Conservation (phyloP, 768 basidiomycete genomes). For the Tulasnella sp. region DNA sequence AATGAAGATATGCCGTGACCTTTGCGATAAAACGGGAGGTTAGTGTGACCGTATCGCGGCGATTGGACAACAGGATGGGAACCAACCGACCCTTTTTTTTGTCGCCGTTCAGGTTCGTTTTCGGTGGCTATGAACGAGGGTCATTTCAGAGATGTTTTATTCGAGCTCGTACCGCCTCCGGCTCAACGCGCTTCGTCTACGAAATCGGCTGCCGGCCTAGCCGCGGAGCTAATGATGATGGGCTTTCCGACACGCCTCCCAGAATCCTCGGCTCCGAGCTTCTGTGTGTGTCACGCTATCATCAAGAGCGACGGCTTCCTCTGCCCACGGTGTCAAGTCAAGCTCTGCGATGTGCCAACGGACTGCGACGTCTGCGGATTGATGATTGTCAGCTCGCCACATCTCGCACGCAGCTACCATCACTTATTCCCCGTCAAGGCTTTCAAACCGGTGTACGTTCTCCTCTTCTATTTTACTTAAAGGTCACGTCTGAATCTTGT, state of each 20-base stretch:
- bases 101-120: conserved; percentile 46
- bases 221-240: conserved; percentile 97
- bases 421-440: conserved; percentile 91
- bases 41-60: conserved; percentile 20
- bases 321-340: conserved; percentile 85
- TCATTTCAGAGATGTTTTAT: conserved; percentile 90
- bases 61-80: neutral
- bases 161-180: conserved; percentile 92
- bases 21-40: conserved; percentile 91
- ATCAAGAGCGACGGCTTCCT: conserved; percentile 89
- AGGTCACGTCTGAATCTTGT: neutral
- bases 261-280: conserved; percentile 64
- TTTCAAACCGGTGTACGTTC: conserved; percentile 68
- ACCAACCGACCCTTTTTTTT: conserved; percentile 7
- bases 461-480: conserved; percentile 6
- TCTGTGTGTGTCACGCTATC: conserved; percentile 91
- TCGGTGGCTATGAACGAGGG: conserved; percentile 98
- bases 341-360: conserved; percentile 96
- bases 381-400: conserved; percentile 97
- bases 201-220: conserved; percentile 28
- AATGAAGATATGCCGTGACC: conserved; percentile 92
- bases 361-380: conserved; percentile 95
- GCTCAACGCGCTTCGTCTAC: conserved; percentile 49
- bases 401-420: conserved; percentile 90
- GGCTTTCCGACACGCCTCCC: conserved; percentile 93